These are phyloP conservation scores for Jaltomata sinuosa DNA, from an alignment of 257 asterid species.

Conservation along the genomic window DNA sequence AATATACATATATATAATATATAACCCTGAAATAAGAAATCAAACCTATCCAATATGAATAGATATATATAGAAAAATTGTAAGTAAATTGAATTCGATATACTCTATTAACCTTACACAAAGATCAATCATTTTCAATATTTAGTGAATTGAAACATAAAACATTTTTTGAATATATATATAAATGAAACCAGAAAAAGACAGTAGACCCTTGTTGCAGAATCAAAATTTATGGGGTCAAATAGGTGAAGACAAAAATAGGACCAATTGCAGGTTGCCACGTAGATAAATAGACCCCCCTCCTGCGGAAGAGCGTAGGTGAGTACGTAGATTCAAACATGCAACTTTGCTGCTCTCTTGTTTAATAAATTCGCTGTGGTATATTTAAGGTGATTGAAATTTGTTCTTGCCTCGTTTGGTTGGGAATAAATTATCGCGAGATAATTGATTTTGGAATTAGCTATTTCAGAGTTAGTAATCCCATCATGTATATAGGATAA, in stretches of 20 bases:
- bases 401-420: too few relatives aligned
- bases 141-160: background rate
- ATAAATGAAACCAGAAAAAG: background rate
- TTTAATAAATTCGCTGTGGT: too few relatives aligned
- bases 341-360: background rate
- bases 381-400: too few relatives aligned
- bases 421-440: too few relatives aligned
- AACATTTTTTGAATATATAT: background rate
- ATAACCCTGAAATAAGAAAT: background rate
- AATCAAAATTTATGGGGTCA: background rate
- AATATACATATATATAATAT: background rate
- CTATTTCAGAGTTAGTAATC: too few relatives aligned
- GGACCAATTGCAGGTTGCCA: background rate
- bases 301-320: background rate
- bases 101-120: background rate
- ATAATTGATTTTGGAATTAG: too few relatives aligned
- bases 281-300: background rate
- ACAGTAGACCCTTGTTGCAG: background rate
- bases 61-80: too few relatives aligned
- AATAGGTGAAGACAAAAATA: background rate
- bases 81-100: background rate
- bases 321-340: background rate
- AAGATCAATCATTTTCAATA: background rate
- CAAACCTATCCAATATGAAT: background rate
- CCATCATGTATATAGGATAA: too few relatives aligned